Percentiles rank a stretch among this genome's conserved stretches.
Evolutionary conservation across 78 protist genomes (phyloP).

Genomic region (Andalucia godoyi): DNA sequence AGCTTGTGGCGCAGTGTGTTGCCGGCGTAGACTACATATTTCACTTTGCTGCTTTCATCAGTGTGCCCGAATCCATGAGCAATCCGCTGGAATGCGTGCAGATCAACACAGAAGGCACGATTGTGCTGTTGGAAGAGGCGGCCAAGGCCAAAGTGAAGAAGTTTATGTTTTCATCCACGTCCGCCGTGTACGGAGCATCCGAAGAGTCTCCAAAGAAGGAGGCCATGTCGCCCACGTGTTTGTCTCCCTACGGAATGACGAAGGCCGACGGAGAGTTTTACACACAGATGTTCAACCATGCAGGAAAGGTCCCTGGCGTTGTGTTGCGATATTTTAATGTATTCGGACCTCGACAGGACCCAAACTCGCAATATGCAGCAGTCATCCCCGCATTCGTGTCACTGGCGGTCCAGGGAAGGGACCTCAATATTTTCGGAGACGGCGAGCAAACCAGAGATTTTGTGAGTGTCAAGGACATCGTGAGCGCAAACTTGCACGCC

Average conservation of each 20-base stretch:
- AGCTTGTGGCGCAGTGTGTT: background rate
- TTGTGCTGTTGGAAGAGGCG: constrained; percentile 5
- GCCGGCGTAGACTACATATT: constrained; percentile 4
- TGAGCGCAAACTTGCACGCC: background rate
- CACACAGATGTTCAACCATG: background rate
- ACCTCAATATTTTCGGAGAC: constrained; percentile 22
- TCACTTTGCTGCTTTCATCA: constrained; percentile 29
- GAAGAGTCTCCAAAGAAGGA: background rate
- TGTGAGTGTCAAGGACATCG: constrained; percentile 15
- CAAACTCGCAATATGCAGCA: constrained; percentile 8
- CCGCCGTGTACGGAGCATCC: constrained; percentile 27
- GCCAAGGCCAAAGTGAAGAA: background rate
- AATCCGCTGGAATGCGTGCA: constrained; percentile 10
- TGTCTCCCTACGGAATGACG: constrained; percentile 30
- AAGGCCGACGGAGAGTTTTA: constrained; percentile 18
- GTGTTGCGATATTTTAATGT: constrained; percentile 25
- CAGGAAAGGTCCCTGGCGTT: background rate
- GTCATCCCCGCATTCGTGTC: constrained; percentile 17
- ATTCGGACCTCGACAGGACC: constrained; percentile 34
- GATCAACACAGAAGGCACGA: constrained; percentile 9
- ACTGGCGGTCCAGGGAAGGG: no score
- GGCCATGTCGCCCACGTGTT: background rate
- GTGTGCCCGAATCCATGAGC: constrained; percentile 16
- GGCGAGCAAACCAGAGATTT: constrained; percentile 36
- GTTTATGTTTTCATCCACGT: background rate